A percentile compares a stretch with the other conserved stretches of the same genome.
Evolutionary conservation across 192 early-diverging fungal genomes (phyloP).

Genomic region (Coemansia sp.): DNA sequence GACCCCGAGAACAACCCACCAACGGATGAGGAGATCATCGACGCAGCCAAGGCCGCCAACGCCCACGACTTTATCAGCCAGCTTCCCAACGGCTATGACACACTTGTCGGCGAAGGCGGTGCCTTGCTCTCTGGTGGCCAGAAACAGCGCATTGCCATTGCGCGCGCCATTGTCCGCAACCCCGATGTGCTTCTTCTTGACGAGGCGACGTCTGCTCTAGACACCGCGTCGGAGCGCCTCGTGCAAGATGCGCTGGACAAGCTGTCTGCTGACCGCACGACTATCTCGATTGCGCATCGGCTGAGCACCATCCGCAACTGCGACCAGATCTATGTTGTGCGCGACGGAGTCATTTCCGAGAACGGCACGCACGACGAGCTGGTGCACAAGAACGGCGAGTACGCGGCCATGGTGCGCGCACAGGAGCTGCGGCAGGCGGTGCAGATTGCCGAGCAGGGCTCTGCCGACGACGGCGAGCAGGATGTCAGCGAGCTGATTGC

Average conservation of each 20-base stretch:
- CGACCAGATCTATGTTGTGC: constrained; percentile 81
- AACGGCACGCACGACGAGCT: constrained; percentile 78
- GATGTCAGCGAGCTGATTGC: constrained; percentile 30
- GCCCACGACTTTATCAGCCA: constrained; percentile 69
- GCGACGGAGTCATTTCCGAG: constrained; percentile 68
- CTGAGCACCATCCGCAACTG: constrained; percentile 84
- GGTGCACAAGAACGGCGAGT: constrained; percentile 58
- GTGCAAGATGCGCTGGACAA: constrained; percentile 80
- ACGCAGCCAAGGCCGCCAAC: constrained; percentile 65
- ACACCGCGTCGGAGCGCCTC: constrained; percentile 72
- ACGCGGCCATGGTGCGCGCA: constrained; percentile 58
- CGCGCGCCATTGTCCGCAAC: constrained; percentile 83
- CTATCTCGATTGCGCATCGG: constrained; percentile 88
- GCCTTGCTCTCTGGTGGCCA: constrained; percentile 84
- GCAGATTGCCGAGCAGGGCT: constrained; percentile 12
- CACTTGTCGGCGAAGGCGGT: constrained; percentile 79
- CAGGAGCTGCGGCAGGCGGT: constrained; percentile 77
- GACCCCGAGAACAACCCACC: constrained; percentile 51
- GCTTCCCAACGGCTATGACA: constrained; percentile 74
- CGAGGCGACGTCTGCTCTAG: constrained; percentile 84
- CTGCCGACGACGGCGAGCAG: constrained; percentile 18
- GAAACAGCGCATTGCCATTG: constrained; percentile 94
- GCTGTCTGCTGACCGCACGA: constrained; percentile 71
- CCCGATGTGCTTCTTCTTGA: constrained; percentile 80
- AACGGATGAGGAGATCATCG: constrained; percentile 70